Evolutionary conservation across 2,329 filamentous ascomycete genomes (phyloP).

Genomic region (Tympanopsis confertula): DNA sequence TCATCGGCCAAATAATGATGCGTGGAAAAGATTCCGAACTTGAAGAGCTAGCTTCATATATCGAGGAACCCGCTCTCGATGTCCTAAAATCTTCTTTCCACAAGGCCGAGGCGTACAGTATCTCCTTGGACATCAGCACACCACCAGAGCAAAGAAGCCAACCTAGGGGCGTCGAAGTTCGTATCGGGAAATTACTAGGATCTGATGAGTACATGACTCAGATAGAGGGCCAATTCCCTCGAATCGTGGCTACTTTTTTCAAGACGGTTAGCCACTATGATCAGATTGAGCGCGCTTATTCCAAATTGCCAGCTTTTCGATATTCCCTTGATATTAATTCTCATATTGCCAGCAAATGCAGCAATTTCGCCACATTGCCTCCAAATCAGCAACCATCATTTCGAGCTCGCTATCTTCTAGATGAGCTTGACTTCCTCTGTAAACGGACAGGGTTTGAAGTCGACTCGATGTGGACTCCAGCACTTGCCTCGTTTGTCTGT

Average conservation of each 20-base stretch:
- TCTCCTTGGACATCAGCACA: conserved; percentile 60
- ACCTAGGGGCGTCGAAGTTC: conserved; percentile 37
- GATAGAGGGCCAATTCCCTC: conserved; percentile 60
- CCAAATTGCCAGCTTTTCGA: conserved; percentile 42
- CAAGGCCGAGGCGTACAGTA: conserved; percentile 71
- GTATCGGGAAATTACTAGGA: conserved; percentile 60
- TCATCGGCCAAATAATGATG: conserved; percentile 73
- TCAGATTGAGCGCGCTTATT: conserved; percentile 56
- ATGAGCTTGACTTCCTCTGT: conserved; percentile 70
- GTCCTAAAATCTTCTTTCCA: conserved; percentile 61
- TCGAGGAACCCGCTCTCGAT: conserved; percentile 40
- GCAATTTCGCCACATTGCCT: conserved; percentile 52
- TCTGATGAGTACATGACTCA: conserved; percentile 49
- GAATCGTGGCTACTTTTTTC: conserved; percentile 67
- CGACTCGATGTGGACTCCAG: conserved; percentile 60
- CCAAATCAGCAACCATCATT: conserved; percentile 81
- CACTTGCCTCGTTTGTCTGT: conserved; percentile 62
- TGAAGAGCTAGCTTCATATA: conserved; percentile 41
- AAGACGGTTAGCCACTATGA: conserved; percentile 69
- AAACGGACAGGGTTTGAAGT: conserved; percentile 56
- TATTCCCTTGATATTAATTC: conserved; percentile 53
- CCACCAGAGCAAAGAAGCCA: conserved; percentile 29
- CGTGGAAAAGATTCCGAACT: conserved; percentile 57
- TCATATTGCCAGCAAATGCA: conserved; percentile 44
- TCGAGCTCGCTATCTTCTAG: conserved; percentile 62